Conservation (phyloP, 805 yeast genomes). For the Isabelozyma gotoi region DNA sequence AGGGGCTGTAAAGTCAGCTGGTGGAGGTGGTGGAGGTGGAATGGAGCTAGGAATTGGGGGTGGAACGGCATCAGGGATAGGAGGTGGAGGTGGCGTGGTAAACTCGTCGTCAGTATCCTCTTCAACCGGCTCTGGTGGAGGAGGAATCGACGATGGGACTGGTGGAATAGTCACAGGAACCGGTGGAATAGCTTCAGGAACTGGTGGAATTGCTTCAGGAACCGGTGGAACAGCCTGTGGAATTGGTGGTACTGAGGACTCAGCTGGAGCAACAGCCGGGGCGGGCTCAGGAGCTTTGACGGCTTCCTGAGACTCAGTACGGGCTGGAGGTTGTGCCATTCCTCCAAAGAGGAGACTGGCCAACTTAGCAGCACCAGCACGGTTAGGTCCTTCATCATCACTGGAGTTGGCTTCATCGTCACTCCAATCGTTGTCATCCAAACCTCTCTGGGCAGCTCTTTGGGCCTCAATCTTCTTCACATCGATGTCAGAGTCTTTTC, state of each 20-base stretch:
- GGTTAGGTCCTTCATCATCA: slow-evolving; percentile 49
- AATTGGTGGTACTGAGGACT: slow-evolving; percentile 9
- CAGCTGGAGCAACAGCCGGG: neutral
- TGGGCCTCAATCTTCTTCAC: slow-evolving; percentile 64
- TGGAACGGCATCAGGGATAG: slow-evolving; percentile 9
- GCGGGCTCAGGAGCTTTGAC: slow-evolving; percentile 2
- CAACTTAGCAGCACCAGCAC: slow-evolving; percentile 55
- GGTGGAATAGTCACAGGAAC: slow-evolving; percentile 3
- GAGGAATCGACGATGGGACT: slow-evolving; percentile 5
- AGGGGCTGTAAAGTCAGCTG: slow-evolving; percentile 17
- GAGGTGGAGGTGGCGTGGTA: slow-evolving; percentile 16
- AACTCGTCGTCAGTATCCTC: slow-evolving; percentile 14
- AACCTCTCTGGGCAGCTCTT: slow-evolving; percentile 68
- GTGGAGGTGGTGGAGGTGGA: slow-evolving; percentile 18
- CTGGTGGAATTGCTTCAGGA: slow-evolving; percentile 8
- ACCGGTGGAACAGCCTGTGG: slow-evolving; percentile 4
- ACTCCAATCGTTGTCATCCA: slow-evolving; percentile 47
- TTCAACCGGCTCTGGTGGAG: slow-evolving; percentile 13
- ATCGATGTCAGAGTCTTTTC: slow-evolving; percentile 40
- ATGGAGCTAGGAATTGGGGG: slow-evolving; percentile 19
- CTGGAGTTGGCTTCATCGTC: slow-evolving; percentile 43
- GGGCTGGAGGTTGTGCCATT: slow-evolving; percentile 38
- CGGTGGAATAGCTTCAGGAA: slow-evolving; percentile 4
- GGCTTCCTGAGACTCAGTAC: slow-evolving; percentile 8
- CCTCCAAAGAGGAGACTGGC: slow-evolving; percentile 57